These are phyloP conservation scores for Dissophora globulifera DNA, from an alignment of 192 early-diverging fungal genomes.

Conservation along the genomic window DNA sequence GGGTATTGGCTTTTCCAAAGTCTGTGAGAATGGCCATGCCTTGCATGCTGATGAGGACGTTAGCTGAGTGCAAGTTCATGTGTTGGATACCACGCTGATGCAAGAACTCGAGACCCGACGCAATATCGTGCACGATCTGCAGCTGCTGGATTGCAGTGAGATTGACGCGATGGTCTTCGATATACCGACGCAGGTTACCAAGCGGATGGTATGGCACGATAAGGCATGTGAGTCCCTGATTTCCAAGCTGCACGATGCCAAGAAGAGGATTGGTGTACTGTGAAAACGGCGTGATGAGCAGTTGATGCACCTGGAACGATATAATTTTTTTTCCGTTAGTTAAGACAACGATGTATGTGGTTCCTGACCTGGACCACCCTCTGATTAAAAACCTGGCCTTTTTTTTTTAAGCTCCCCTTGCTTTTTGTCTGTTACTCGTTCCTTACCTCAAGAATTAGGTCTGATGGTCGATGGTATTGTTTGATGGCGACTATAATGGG, in stretches of 20 bases:
- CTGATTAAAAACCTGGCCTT: too few species aligned
- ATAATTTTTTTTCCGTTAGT: too few species aligned
- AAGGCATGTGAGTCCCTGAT: slow-evolving; percentile 35
- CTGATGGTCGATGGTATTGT: slow-evolving; percentile 36
- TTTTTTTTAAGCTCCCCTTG: too few species aligned
- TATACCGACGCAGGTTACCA: slow-evolving; percentile 41
- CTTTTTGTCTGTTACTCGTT: too few species aligned
- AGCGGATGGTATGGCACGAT: slow-evolving; percentile 37
- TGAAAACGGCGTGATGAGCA: slow-evolving; percentile 35
- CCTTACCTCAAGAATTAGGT: slow-evolving; percentile 45
- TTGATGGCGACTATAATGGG: slow-evolving; percentile 30
- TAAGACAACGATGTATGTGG: too few species aligned
- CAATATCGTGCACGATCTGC: slow-evolving; percentile 46
- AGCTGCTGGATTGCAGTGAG: slow-evolving; percentile 36
- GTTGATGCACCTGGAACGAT: slow-evolving; percentile 36
- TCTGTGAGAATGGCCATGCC: slow-evolving; percentile 40
- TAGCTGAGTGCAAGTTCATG: slow-evolving; percentile 40
- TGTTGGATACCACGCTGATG: slow-evolving; percentile 43
- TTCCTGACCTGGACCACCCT: too few species aligned
- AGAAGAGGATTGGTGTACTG: slow-evolving; percentile 27
- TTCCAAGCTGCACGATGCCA: slow-evolving; percentile 39
- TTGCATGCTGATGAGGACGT: slow-evolving; percentile 32
- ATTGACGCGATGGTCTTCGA: slow-evolving; percentile 20
- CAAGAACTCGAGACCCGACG: slow-evolving; percentile 37
- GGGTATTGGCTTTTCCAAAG: slow-evolving; percentile 29